Conservation (phyloP, 2,329 filamentous ascomycete genomes). For the Claviceps spartinae region DNA sequence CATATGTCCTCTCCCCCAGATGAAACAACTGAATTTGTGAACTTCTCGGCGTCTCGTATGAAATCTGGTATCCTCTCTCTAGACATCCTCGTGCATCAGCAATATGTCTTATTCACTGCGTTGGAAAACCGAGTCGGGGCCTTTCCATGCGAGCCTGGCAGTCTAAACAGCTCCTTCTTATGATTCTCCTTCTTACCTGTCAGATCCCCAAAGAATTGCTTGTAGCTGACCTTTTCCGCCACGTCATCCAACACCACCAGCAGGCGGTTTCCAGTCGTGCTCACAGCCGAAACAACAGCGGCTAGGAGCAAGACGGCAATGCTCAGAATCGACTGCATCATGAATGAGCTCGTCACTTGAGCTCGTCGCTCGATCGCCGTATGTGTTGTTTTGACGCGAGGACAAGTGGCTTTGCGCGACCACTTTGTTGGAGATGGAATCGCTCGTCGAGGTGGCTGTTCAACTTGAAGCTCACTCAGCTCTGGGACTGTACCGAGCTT, state of each 20-base stretch:
- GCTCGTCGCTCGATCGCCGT: background rate
- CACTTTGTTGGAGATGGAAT: background rate
- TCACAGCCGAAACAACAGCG: conserved; percentile 59
- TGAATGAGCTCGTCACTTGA: conserved; percentile 1
- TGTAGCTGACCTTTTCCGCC: conserved; percentile 69
- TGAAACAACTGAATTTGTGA: conserved; percentile 65
- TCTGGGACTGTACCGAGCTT: conserved; percentile 5
- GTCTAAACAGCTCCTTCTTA: background rate
- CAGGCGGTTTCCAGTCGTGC: conserved; percentile 65
- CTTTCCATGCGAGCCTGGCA: background rate
- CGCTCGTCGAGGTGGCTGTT: conserved; percentile 4
- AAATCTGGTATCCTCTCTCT: conserved; percentile 75
- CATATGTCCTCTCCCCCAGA: conserved; percentile 77
- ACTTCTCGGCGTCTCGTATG: conserved; percentile 73
- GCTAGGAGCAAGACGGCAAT: conserved; percentile 54
- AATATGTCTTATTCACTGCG: background rate
- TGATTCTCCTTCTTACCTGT: conserved; percentile 35
- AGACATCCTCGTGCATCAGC: conserved; percentile 12
- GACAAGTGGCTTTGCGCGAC: background rate
- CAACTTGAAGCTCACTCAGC: conserved; percentile 5
- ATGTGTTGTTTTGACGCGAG: background rate
- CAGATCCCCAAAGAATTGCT: conserved; percentile 64
- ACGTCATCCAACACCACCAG: conserved; percentile 78
- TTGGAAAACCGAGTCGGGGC: background rate
- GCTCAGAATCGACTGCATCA: conserved; percentile 63